phyloP scores from a whole-genome alignment of 306 rosid species.

The Vicia sativa region DNA sequence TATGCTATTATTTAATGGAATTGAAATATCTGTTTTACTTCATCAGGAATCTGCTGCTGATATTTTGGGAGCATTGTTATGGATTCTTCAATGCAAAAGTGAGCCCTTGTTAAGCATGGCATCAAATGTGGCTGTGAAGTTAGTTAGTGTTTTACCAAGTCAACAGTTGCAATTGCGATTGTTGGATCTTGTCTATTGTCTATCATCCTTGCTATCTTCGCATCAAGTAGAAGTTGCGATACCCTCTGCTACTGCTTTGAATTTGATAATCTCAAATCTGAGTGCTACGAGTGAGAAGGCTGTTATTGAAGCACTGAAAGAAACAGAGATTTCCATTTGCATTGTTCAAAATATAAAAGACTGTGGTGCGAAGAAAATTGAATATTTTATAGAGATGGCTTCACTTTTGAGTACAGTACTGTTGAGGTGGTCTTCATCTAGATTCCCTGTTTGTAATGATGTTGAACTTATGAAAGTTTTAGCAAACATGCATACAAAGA shows the following conservation, averaged over 20 bases:
- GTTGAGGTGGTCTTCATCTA: slow-evolving; percentile 68
- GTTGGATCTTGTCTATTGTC: slow-evolving; percentile 67
- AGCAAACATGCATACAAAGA: slow-evolving; percentile 45
- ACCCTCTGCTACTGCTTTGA: slow-evolving; percentile 66
- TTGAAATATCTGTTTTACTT: slow-evolving; percentile 31
- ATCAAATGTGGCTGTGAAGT: slow-evolving; percentile 59
- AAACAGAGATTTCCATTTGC: slow-evolving; percentile 47
- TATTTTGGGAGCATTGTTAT: slow-evolving; percentile 65
- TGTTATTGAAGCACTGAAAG: slow-evolving; percentile 62
- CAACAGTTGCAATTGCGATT: slow-evolving; percentile 49
- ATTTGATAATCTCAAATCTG: slow-evolving; percentile 58
- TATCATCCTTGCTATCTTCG: slow-evolving; percentile 61
- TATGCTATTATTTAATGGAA: slow-evolving; percentile 23
- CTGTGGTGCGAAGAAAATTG: slow-evolving; percentile 45
- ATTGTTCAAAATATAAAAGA: slow-evolving; percentile 49
- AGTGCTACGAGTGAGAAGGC: slow-evolving; percentile 56
- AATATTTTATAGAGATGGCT: slow-evolving; percentile 63
- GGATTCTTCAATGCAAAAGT: slow-evolving; percentile 71
- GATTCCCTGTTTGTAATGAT: slow-evolving; percentile 70
- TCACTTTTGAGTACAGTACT: slow-evolving; percentile 76
- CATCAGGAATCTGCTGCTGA: slow-evolving; percentile 70
- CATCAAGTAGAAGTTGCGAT: slow-evolving; percentile 57
- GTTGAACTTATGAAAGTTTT: slow-evolving; percentile 54
- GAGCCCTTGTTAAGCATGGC: slow-evolving; percentile 54
- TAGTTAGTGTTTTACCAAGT: slow-evolving; percentile 58